Base-by-base conservation (phyloP, 1,284 basidiomycete species). In the Omphalotus olearius region DNA sequence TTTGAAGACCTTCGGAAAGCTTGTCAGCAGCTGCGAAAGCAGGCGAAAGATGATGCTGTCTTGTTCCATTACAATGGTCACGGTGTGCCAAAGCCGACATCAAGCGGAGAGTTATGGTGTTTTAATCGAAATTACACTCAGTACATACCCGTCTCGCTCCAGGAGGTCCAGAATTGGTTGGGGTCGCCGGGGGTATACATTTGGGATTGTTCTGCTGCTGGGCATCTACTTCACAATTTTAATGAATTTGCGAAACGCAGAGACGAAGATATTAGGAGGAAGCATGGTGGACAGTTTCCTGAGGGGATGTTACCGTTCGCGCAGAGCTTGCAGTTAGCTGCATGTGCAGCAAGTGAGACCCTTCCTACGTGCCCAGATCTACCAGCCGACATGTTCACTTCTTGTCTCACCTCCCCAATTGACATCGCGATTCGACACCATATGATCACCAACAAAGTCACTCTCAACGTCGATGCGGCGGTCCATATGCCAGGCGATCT, bases 51-150 rank as follows among this genome's bases (percentile, higher is more conserved):
- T 48, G 97, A 99, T 64, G 87, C 97, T 1, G 87, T 94, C 10
- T 75, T 98, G 35, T 98, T 98, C 70, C 95, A 99, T 71, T 99
- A 99, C 74, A 99, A 99, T 62, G 97, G 96, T 2, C 97, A 98
- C 59, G 96, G 96, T 30, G 96, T 99, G 13, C 96, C 97, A 1
- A 96, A 94, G 63, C 97, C 96, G 2, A 99, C 97, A 0, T 80
- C 91, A 0, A 95, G 93, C 56, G 96, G 97, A 20, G 97, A 99
- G 69, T 82, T 99, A 50, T 99, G 96, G 96, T 96, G 97, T 53
- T 99, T 99, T 76, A 99, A 99, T 70, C 82, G 88, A 64, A 92
- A 85, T 57, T 99, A 99, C 69, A 98, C 97, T 0, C 97, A 99
- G 68, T 99, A 99, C 67, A 98, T 99, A 53, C 96, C 96, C 0